Percentiles rank a stretch among this genome's conserved stretches.
phyloP scores from a whole-genome alignment of 805 yeast genomes.

The Saturnispora serradocipensis region DNA sequence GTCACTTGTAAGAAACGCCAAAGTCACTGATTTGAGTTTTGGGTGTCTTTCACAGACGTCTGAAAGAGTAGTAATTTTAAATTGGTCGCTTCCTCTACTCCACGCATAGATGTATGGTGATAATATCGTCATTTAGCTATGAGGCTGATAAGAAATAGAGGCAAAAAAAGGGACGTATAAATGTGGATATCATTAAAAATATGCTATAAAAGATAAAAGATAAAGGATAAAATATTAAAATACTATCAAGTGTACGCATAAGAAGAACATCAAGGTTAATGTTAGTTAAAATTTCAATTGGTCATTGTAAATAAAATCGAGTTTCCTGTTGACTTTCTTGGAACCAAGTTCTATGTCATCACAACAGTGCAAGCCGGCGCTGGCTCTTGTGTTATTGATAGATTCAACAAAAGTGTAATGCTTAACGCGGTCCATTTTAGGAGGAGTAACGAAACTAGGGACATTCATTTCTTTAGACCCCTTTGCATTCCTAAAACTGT shows the following conservation, averaged over 20 bases:
- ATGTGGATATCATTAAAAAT: neutral
- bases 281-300: neutral
- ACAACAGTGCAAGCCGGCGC: neutral
- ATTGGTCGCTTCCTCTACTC: slow-evolving; percentile 17
- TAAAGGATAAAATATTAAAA: neutral
- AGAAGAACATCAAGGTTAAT: neutral
- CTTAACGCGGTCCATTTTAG: slow-evolving; percentile 7
- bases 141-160: neutral
- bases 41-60: slow-evolving; percentile 13
- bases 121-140: slow-evolving; percentile 17
- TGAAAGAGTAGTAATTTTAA: slow-evolving; percentile 13
- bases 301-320: slow-evolving; percentile 4
- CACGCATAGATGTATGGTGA: slow-evolving; percentile 27
- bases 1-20: slow-evolving; percentile 22
- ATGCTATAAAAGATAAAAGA: neutral
- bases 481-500: neutral
- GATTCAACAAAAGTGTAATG: slow-evolving; percentile 5
- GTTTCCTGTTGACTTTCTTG: neutral
- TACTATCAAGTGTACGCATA: neutral
- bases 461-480: neutral
- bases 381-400: neutral
- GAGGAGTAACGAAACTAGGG: slow-evolving; percentile 12
- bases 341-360: slow-evolving; percentile 1
- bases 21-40: slow-evolving; percentile 14
- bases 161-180: neutral